Evolutionary conservation across 208 protist genomes (phyloP).

Genomic region (Trypanosoma congolense): DNA sequence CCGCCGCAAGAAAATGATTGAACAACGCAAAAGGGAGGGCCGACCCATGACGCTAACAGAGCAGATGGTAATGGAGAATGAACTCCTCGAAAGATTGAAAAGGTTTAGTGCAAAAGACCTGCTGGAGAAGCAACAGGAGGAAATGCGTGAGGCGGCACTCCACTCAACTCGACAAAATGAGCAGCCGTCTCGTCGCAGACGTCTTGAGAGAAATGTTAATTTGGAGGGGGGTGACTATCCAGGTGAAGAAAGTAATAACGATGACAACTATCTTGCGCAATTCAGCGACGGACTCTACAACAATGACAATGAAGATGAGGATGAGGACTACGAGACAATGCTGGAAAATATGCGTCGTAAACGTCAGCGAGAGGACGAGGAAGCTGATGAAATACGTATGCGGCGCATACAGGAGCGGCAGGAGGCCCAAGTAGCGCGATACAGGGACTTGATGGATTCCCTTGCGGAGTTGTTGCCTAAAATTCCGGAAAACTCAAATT

Average conservation of each 20-base stretch:
- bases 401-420: constrained; percentile 14
- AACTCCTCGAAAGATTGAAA: constrained; percentile 55
- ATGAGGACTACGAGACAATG: constrained; percentile 26
- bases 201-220: constrained; percentile 24
- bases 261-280: constrained; percentile 14
- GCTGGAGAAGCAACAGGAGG: constrained; percentile 46
- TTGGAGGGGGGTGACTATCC: constrained; percentile 24
- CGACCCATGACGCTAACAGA: constrained; percentile 75
- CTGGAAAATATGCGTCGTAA: constrained; percentile 22
- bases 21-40: constrained; percentile 58
- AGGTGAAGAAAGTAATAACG: constrained; percentile 3
- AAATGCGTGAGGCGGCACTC: constrained; percentile 30
- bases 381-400: constrained; percentile 15
- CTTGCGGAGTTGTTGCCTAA: constrained; percentile 31
- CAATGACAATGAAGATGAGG: constrained; percentile 13
- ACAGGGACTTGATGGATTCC: constrained; percentile 27
- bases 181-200: constrained; percentile 21
- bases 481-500: constrained; percentile 35
- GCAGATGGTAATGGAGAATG: constrained; percentile 71
- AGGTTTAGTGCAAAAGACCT: constrained; percentile 47
- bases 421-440: constrained; percentile 16
- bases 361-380: constrained; percentile 21
- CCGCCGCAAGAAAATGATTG: constrained; percentile 59
- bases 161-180: constrained; percentile 25
- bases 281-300: constrained; percentile 13